Conservation (phyloP, 2,329 filamentous ascomycete genomes). For the Cordyceps fumosorosea region DNA sequence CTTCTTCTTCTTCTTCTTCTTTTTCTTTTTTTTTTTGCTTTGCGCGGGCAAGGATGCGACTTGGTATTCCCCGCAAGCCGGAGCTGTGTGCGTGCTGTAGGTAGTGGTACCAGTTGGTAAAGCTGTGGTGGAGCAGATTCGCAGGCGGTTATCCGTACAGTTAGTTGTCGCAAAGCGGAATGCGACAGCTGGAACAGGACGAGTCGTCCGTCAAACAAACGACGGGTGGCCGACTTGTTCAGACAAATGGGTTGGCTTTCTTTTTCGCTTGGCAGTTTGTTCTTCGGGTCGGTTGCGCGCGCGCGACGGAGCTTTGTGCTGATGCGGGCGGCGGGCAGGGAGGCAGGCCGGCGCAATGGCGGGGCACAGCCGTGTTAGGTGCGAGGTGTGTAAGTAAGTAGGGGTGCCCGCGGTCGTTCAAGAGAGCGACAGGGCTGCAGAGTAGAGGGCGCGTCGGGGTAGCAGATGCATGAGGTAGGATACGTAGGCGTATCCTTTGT, state of each 20-base stretch:
- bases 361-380: not conserved
- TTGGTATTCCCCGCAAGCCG: not conserved
- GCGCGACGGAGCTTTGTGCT: not conserved
- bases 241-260: too few relatives aligned
- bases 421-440: conserved; percentile 2
- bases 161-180: not conserved
- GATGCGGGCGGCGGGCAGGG: not conserved
- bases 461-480: conserved; percentile 1
- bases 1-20: too few relatives aligned
- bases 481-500: not conserved
- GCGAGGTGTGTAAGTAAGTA: too few relatives aligned
- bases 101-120: not conserved
- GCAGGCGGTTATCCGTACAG: not conserved
- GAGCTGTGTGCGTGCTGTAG: not conserved
- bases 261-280: not conserved
- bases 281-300: not conserved
- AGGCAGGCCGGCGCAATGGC: not conserved
- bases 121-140: not conserved
- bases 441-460: conserved; percentile 5
- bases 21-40: not conserved
- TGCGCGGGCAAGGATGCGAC: not conserved
- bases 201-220: not conserved
- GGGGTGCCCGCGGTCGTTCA: not conserved
- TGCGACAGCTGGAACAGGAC: not conserved
- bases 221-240: too few relatives aligned